Evolutionary conservation across 306 rosid genomes (phyloP), one percentile per base, ranked within the genome.

Genomic region (Medicago ruthenica): DNA sequence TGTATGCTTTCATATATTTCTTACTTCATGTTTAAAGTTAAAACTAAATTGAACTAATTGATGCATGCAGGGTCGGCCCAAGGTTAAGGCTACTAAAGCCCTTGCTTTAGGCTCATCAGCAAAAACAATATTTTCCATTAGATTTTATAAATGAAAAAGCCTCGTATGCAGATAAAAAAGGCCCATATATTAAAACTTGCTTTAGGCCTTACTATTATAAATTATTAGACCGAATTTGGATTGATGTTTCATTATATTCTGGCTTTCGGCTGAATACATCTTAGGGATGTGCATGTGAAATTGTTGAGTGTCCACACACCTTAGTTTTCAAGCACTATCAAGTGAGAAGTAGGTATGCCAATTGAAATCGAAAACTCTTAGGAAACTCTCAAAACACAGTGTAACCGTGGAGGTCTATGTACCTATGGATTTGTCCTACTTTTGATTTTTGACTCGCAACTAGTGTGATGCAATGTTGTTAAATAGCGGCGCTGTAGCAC

Each of bases 221-320:
- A n/a, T n/a, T n/a, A n/a, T n/a, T n/a, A n/a, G n/a, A n/a, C n/a
- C n/a, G n/a, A n/a, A n/a, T n/a, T n/a, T n/a, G n/a, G 21, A 67
- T 45, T 48, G 17, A 8, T 47, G 67, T 80, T 12, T 48, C 71
- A 13, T 74, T 24, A 16, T 67, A 12, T 15, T 40, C 22, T 5
- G 44, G 17, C 13, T 47, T 67, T 34, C 34, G 54, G 17, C n/a
- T 73, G 79, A 68, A 37, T 36, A 15, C 53, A 18, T 22, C 44
- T 47, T 17, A 8, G 67, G 67, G 74, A 73, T 65, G 59, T 47
- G 54, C 45, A 9, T 20, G 51, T 83, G 80, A 37, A 41, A 60
- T 71, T 73, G 40, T 65, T 76, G 31, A 71, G 20, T 57, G 54
- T 60, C 48, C 37, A 15, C 24, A 11, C 17, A 51, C 41, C 60